A percentile compares a stretch with the other conserved stretches of the same genome.
Evolutionary conservation across 306 rosid species (phyloP).

Genomic region (Malus sieversii): DNA sequence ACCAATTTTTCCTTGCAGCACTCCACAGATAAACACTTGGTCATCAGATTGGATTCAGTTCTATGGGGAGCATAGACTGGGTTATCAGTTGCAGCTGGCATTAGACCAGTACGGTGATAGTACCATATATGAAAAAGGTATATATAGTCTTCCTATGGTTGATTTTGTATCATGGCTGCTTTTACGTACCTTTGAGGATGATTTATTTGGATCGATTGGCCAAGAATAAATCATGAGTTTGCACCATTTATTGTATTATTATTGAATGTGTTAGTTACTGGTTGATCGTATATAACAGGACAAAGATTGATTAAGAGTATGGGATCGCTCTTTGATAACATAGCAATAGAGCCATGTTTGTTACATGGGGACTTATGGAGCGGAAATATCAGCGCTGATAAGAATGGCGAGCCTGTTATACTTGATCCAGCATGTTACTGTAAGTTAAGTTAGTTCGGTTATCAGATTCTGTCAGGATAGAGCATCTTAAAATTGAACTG

Average conservation of each 20-base stretch:
- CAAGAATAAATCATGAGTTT: background rate
- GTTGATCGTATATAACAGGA: conserved; percentile 37
- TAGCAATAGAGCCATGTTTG: conserved; percentile 75
- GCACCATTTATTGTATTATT: background rate
- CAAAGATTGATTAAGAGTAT: conserved; percentile 70
- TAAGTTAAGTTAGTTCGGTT: conserved; percentile 40
- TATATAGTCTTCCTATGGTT: background rate
- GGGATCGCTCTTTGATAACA: conserved; percentile 53
- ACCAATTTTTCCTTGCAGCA: conserved; percentile 39
- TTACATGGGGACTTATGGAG: conserved; percentile 97
- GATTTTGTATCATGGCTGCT: background rate
- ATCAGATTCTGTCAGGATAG: background rate
- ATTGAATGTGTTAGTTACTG: background rate
- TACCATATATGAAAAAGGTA: conserved; percentile 73
- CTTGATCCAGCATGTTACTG: conserved; percentile 95
- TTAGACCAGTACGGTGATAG: conserved; percentile 57
- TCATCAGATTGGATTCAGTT: conserved; percentile 86
- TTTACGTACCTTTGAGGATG: background rate
- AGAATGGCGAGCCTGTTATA: conserved; percentile 81
- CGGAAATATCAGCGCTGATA: conserved; percentile 81
- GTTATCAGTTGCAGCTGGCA: conserved; percentile 73
- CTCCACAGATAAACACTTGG: conserved; percentile 90
- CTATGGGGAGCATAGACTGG: conserved; percentile 77
- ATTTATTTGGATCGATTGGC: background rate
- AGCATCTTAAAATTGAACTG: background rate